Evolutionary conservation across 2,329 filamentous ascomycete genomes (phyloP).

Genomic region (Ophiostoma himal-ulmi): DNA sequence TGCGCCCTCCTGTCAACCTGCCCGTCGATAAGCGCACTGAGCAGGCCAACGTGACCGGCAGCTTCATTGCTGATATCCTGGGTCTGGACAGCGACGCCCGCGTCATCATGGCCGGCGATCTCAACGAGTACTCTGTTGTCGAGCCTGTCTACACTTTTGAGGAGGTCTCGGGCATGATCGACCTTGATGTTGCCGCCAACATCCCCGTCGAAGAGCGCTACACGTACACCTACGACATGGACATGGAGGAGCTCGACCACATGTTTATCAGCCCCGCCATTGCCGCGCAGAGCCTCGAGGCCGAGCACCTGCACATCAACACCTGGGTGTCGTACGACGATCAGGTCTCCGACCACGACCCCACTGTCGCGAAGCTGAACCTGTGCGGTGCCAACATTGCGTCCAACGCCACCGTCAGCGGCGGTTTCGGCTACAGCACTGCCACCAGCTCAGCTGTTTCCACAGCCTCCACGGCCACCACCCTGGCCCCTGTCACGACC

Average conservation of each 20-base stretch:
- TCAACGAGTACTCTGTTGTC: constrained; percentile 65
- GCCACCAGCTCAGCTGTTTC: not conserved
- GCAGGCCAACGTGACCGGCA: constrained; percentile 55
- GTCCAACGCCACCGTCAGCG: constrained; percentile 8
- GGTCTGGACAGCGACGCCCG: constrained; percentile 48
- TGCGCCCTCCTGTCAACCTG: constrained; percentile 60
- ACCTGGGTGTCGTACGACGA: constrained; percentile 56
- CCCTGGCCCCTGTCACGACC: constrained; percentile 13
- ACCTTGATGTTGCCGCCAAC: constrained; percentile 55
- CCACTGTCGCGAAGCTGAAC: constrained; percentile 57
- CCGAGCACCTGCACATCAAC: constrained; percentile 66
- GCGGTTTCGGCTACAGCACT: not conserved
- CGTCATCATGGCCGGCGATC: constrained; percentile 61
- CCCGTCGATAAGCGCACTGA: constrained; percentile 51
- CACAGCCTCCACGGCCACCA: constrained; percentile 5
- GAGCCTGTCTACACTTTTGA: constrained; percentile 52
- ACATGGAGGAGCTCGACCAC: constrained; percentile 65
- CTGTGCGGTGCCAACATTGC: constrained; percentile 41
- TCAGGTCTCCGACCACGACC: constrained; percentile 63
- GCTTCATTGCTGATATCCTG: constrained; percentile 56
- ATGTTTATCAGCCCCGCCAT: constrained; percentile 58
- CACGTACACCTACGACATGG: constrained; percentile 65
- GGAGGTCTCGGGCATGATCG: constrained; percentile 48
- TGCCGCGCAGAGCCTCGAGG: constrained; percentile 36
- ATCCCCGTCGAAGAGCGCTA: constrained; percentile 56